Evolutionary conservation across 305 asterid genomes (phyloP).

Genomic region (Petunia hybrid): DNA sequence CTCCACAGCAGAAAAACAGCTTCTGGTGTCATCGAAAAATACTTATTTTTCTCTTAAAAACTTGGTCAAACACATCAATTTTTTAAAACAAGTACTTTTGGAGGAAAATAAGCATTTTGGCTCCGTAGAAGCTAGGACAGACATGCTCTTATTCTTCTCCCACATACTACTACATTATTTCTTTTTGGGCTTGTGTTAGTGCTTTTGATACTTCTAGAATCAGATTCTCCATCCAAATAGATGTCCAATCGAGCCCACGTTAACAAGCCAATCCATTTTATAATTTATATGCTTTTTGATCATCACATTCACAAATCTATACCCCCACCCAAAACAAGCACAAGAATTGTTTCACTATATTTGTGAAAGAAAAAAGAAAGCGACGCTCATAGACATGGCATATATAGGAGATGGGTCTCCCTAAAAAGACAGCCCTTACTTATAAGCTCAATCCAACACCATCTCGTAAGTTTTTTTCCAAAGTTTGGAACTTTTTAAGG

Average conservation of each 20-base stretch:
- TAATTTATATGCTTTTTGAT: background rate
- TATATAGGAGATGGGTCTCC: background rate
- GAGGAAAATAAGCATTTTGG: no score
- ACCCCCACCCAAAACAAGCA: background rate
- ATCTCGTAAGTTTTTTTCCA: background rate
- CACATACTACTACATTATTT: background rate
- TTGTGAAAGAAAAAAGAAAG: background rate
- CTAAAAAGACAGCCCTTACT: background rate
- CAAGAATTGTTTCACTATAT: constrained; percentile 19
- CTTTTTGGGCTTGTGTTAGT: background rate
- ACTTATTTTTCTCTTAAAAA: no score
- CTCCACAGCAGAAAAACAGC: no score
- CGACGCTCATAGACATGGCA: background rate
- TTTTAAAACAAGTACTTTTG: no score
- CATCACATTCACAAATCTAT: background rate
- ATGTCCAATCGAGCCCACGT: background rate
- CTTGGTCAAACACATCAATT: no score
- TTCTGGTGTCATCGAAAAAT: no score
- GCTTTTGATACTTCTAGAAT: background rate
- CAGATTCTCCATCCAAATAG: constrained; percentile 11
- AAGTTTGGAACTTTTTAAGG: background rate
- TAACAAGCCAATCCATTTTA: background rate
- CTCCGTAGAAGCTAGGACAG: no score
- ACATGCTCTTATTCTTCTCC: background rate
- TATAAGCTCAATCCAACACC: background rate